Conservation (phyloP, 2,329 filamentous ascomycete species). For the Cryoendolithus antarcticus region DNA sequence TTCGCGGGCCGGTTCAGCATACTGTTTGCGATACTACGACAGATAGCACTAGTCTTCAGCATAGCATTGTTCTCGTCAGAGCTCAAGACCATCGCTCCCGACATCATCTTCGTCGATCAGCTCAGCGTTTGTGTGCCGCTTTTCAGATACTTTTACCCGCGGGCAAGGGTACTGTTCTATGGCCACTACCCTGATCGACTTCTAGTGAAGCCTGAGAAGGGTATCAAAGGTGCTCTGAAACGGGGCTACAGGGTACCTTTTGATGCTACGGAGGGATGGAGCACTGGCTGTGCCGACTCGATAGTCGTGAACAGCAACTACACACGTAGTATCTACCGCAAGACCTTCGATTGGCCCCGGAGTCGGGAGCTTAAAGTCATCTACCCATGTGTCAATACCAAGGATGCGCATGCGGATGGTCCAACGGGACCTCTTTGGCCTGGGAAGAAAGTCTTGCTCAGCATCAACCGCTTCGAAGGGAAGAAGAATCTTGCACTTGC, state of each 20-base stretch:
- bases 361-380: slow-evolving; percentile 60
- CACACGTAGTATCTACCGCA: slow-evolving; percentile 61
- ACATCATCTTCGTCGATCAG: slow-evolving; percentile 83
- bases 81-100: slow-evolving; percentile 48
- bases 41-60: slow-evolving; percentile 62
- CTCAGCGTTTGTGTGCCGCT: slow-evolving; percentile 80
- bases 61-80: slow-evolving; percentile 55
- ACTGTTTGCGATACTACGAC: slow-evolving; percentile 80
- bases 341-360: slow-evolving; percentile 57
- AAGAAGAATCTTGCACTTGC: slow-evolving; percentile 91
- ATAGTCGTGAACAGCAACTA: slow-evolving; percentile 91
- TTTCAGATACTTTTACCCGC: slow-evolving; percentile 54
- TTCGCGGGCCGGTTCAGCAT: slow-evolving; percentile 75
- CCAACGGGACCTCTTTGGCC: slow-evolving; percentile 43
- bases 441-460: slow-evolving; percentile 63
- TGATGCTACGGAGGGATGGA: slow-evolving; percentile 80
- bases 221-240: slow-evolving; percentile 33
- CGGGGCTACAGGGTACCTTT: slow-evolving; percentile 71
- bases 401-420: slow-evolving; percentile 19
- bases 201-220: slow-evolving; percentile 59
- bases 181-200: slow-evolving; percentile 96
- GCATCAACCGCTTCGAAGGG: slow-evolving; percentile 93
- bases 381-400: slow-evolving; percentile 79
- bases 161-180: slow-evolving; percentile 74
- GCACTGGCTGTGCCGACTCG: slow-evolving; percentile 70